phyloP scores from a whole-genome alignment of 2,329 filamentous ascomycete species.

The Eutypa lata region DNA sequence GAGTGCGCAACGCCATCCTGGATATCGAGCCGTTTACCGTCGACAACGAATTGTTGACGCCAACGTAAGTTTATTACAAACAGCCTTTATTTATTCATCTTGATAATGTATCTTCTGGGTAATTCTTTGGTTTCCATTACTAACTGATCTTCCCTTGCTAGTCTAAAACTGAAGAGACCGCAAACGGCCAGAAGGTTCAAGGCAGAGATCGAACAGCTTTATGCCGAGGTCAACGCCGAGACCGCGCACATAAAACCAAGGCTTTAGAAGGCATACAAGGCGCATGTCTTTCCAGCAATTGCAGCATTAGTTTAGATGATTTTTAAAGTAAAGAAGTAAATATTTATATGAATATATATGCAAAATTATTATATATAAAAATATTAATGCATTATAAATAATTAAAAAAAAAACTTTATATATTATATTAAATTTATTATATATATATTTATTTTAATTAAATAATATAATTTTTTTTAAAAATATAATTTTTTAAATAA shows the following conservation, averaged over 20 bases:
- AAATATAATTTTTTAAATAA: constrained; percentile 4
- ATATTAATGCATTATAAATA: constrained; percentile 6
- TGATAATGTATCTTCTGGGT: too few species aligned
- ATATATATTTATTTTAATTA: constrained; percentile 3
- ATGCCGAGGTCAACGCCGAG: constrained; percentile 48
- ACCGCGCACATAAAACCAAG: constrained; percentile 38
- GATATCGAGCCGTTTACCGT: constrained; percentile 88
- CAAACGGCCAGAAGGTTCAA: constrained; percentile 52
- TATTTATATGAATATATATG: too few species aligned
- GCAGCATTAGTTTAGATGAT: too few species aligned
- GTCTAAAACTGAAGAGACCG: constrained; percentile 59
- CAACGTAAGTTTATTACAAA: constrained; percentile 69
- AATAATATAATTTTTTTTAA: neutral
- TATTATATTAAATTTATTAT: constrained; percentile 5
- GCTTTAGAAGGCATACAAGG: constrained; percentile 32
- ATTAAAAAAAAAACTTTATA: constrained; percentile 4
- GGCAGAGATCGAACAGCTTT: constrained; percentile 53
- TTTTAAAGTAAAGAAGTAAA: too few species aligned
- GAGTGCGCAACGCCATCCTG: constrained; percentile 69
- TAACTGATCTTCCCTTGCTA: constrained; percentile 26
- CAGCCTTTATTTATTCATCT: too few species aligned
- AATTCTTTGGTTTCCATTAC: neutral
- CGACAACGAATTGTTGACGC: constrained; percentile 85
- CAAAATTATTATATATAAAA: too few species aligned
- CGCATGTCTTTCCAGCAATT: neutral